Evolutionary conservation across 306 rosid genomes (phyloP), one percentile per base, ranked within the genome.

Genomic region (Glycine latifolia): DNA sequence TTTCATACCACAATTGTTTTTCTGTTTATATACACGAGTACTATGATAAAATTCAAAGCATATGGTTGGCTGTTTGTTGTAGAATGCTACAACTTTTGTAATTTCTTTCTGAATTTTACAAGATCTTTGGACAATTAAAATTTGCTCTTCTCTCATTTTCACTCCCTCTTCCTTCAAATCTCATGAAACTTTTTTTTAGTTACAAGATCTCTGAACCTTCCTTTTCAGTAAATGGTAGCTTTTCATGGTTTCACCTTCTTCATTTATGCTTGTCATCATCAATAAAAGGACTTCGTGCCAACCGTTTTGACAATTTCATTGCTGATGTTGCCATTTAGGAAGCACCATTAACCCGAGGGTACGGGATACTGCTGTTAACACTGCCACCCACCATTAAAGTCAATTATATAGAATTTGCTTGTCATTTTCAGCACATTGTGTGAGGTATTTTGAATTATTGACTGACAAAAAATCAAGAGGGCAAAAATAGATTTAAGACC

Each of bases 11-110:
- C 20, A 82, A 44, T 41, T 71, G 61, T 77, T 71, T 73, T 83
- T 49, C 63, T 77, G 68, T 77, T 77, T 78, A 76, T 83, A 71
- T 55, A 71, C 79, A 78, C 37, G 31, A 82, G 44, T 41, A 13
- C 37, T 70, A 31, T 8, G 17, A 63, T 60, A 70, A 69, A 69
- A 50, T 14, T 50, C 41, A 60, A 61, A 49, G 60, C 43, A 58
- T 14, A 43, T 77, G 49, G 52, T 52, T 62, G 72, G 77, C 50
- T 82, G 13, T 31, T 53, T 74, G 47, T 17, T 52, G 82, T 65
- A 76, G 37, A 82, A 47, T 80, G 65, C 13, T 55, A 54, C 81
- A 58, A 68, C 20, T 46, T 75, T 73, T 75, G 62, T 14, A 75
- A 55, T 65, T 81, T 81, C 53, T 73, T 81, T 50, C 14, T 65